Evolutionary conservation across 495 filamentous ascomycete species (phyloP).

Genomic region (Penicillium pancosmium): DNA sequence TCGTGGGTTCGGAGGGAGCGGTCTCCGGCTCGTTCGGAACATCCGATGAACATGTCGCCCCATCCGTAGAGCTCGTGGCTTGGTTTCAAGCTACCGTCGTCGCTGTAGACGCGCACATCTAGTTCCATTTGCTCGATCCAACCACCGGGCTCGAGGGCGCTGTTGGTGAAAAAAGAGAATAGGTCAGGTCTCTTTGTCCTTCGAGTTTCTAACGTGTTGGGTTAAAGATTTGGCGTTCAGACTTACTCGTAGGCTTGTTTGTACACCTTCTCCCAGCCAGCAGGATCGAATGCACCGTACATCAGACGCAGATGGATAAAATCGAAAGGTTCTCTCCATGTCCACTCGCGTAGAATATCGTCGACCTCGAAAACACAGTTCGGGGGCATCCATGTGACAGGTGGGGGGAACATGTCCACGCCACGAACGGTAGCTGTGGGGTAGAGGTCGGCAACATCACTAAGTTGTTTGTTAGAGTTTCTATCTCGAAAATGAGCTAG

Average conservation of each 20-base stretch:
- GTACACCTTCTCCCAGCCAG: conserved; percentile 1
- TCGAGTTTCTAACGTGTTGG: neutral
- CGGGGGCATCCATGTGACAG: conserved; percentile 2
- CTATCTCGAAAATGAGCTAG: neutral
- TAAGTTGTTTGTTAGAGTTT: conserved; percentile 2
- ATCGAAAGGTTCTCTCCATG: neutral
- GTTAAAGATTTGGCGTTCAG: neutral
- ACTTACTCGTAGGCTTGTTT: conserved; percentile 2
- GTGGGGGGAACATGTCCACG: neutral
- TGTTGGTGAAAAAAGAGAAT: neutral
- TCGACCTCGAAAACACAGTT: neutral
- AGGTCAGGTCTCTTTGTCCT: neutral
- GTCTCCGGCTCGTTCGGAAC: neutral
- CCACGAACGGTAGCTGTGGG: neutral
- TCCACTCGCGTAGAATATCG: neutral
- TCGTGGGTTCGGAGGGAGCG: neutral
- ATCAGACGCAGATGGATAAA: neutral
- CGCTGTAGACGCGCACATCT: neutral
- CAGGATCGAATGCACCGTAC: conserved; percentile 3
- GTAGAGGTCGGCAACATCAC: conserved; percentile 15
- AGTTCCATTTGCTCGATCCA: conserved; percentile 4
- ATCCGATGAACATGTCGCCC: conserved; percentile 2
- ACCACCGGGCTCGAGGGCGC: neutral
- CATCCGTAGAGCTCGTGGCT: neutral
- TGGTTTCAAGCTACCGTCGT: neutral